Conservation (phyloP, 2,329 filamentous ascomycete species). For the Thelonectria blattea region DNA sequence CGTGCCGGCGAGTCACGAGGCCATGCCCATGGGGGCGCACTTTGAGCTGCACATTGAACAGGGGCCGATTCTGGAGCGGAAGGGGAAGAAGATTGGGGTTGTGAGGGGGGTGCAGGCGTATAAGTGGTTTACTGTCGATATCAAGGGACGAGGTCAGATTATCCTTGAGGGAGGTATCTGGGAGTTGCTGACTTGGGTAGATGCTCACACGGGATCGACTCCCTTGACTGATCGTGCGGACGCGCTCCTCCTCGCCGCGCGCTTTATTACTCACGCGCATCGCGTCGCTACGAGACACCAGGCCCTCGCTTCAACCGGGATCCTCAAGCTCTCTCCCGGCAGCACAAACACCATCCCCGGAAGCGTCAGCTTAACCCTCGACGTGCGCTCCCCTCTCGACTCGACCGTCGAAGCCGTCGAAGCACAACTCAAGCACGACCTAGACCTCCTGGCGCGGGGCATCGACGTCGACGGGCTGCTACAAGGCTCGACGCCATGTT, state of each 20-base stretch:
- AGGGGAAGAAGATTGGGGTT: slow-evolving; percentile 39
- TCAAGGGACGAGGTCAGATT: slow-evolving; percentile 22
- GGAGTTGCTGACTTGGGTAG: background rate
- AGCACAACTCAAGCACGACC: slow-evolving; percentile 30
- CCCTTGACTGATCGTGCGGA: slow-evolving; percentile 21
- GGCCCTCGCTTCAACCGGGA: slow-evolving; percentile 24
- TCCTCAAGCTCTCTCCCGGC: slow-evolving; percentile 19
- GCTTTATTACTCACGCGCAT: slow-evolving; percentile 24
- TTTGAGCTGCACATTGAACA: slow-evolving; percentile 89
- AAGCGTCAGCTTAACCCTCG: slow-evolving; percentile 54
- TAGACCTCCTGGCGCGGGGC: slow-evolving; percentile 34
- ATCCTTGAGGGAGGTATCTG: no score
- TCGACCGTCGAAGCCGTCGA: slow-evolving; percentile 55
- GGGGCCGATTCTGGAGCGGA: slow-evolving; percentile 69
- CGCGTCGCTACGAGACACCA: slow-evolving; percentile 20
- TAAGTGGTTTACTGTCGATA: slow-evolving; percentile 40
- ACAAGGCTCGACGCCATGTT: slow-evolving; percentile 21
- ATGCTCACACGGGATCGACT: slow-evolving; percentile 26
- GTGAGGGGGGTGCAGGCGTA: slow-evolving; percentile 44
- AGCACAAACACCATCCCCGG: slow-evolving; percentile 29
- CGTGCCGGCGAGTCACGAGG: slow-evolving; percentile 36
- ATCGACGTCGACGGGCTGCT: slow-evolving; percentile 48
- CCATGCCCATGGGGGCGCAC: slow-evolving; percentile 70
- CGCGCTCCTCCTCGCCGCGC: slow-evolving; percentile 22
- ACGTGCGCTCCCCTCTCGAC: slow-evolving; percentile 66